Base-by-base conservation (phyloP, 2,329 filamentous ascomycete genomes). In the Verticillium alfalfae region DNA sequence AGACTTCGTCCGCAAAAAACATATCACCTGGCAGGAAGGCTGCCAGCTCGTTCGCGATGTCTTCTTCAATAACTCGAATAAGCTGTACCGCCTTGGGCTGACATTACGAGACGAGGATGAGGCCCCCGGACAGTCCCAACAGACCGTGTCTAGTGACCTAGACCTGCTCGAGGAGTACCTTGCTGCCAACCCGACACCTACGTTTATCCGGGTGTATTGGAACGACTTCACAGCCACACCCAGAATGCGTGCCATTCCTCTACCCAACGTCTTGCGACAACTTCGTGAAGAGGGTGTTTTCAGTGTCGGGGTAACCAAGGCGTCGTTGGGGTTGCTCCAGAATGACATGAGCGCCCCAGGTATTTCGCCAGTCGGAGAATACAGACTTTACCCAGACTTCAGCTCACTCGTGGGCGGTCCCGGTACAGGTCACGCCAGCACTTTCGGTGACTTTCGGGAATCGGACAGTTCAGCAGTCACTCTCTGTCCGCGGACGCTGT, bases 161-260 rank as follows among this genome's bases (percentile, higher is more conserved):
- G 70, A 77, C 31, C 60, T 75, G 1, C 76, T 78, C 60, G 66
- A 70, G 5, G 66, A 61, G 8, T 76, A 89, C 67, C 71, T 86
- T 10, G 71, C 74, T 18, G 71, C 75, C 18, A 79, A 87, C 60
- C 74, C 80, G 0, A 71, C 76, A 0, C 76, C 87, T 5, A 85
- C 88, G 63, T 93, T 88, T 68, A 74, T 96, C 18, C 87, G 91
- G 64, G 77, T 94, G 13, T 88, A 90, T 72, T 96, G 89, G 86
- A 78, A 90, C 31, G 92, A 96, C 73, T 89, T 90, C 72, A 92
- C 90, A n/a, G 85, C 86, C 2, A 89, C 84, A 2, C 72, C 87
- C 0, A 83, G 90, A 16, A 81, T 86, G 66, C 84, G 90, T 3
- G 83, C 92, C 64, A 75, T 95, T 2, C 90, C 91, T 0, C 81